Percentiles rank a stretch among this genome's conserved stretches.
phyloP scores from a whole-genome alignment of 108 stramenopile species.

The Cylindrotheca fusiformis region DNA sequence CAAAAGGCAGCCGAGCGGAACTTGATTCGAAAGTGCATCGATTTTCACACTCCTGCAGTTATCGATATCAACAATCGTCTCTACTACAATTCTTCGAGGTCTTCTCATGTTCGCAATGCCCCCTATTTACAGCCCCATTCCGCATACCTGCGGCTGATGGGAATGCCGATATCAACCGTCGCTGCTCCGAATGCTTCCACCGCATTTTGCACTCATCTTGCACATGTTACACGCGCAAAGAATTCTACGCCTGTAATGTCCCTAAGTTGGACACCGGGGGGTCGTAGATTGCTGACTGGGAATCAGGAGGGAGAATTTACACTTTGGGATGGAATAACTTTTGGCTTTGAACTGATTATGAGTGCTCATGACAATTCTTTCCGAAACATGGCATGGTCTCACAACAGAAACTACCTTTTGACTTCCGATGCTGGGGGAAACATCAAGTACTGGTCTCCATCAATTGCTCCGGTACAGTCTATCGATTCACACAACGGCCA shows the following conservation, averaged over 20 bases:
- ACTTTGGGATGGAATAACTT: conserved; percentile 91
- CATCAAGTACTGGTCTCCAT: conserved; percentile 90
- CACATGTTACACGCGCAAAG: conserved; percentile 84
- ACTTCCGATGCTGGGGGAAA: conserved; percentile 86
- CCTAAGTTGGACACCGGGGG: conserved; percentile 85
- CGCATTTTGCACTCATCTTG: conserved; percentile 68
- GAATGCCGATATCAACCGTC: conserved; percentile 59
- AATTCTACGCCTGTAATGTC: conserved; percentile 84
- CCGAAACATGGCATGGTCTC: conserved; percentile 91
- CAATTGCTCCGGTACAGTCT: conserved; percentile 87
- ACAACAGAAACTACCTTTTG: conserved; percentile 86
- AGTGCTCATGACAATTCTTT: conserved; percentile 83
- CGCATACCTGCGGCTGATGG: conserved; percentile 65
- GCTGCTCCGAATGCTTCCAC: conserved; percentile 44
- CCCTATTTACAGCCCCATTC: conserved; percentile 75
- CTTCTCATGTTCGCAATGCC: conserved; percentile 42
- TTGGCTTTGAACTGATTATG: conserved; percentile 89
- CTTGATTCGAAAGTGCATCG: conserved; percentile 76
- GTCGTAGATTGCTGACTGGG: conserved; percentile 79
- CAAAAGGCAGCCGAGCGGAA: conserved; percentile 65
- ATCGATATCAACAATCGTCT: conserved; percentile 72
- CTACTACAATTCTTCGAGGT: conserved; percentile 59
- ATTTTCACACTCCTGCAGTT: conserved; percentile 77
- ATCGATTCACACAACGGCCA: conserved; percentile 85
- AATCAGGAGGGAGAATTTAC: conserved; percentile 91